Percentiles rank a stretch among this genome's conserved stretches.
Evolutionary conservation across 2,329 filamentous ascomycete genomes (phyloP).

Genomic region (Colletotrichum tofieldiae): DNA sequence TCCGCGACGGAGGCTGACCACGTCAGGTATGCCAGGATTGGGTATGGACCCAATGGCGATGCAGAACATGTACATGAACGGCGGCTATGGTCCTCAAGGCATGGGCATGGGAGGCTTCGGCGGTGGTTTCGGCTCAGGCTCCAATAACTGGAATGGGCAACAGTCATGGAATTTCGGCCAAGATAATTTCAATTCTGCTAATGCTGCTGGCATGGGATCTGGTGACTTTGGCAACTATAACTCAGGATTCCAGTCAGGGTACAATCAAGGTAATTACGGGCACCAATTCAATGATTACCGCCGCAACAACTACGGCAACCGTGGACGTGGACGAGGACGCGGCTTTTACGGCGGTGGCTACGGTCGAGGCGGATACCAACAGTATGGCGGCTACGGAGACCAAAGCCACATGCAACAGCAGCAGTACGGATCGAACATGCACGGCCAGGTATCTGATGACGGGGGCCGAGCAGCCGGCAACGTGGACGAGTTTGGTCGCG

Average conservation of each 20-base stretch:
- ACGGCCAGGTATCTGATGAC: slow-evolving; percentile 45
- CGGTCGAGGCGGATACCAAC: slow-evolving; percentile 69
- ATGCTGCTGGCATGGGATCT: slow-evolving; percentile 84
- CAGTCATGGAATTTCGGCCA: slow-evolving; percentile 88
- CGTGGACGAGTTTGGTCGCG: slow-evolving; percentile 60
- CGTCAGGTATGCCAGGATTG: slow-evolving; percentile 83
- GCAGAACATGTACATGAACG: slow-evolving; percentile 85
- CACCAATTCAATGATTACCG: slow-evolving; percentile 86
- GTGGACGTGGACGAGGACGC: slow-evolving; percentile 77
- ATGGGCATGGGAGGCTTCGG: slow-evolving; percentile 87
- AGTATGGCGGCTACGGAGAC: slow-evolving; percentile 58
- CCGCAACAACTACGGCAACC: slow-evolving; percentile 76
- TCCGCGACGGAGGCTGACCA: slow-evolving; percentile 48
- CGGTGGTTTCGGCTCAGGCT: slow-evolving; percentile 72
- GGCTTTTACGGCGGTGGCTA: slow-evolving; percentile 70
- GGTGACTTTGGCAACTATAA: slow-evolving; percentile 87
- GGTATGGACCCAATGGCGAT: slow-evolving; percentile 86
- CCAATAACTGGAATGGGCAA: slow-evolving; percentile 86
- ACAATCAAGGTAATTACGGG: slow-evolving; percentile 88
- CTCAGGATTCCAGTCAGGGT: slow-evolving; percentile 83
- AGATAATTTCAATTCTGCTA: slow-evolving; percentile 92
- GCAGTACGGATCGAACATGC: slow-evolving; percentile 39
- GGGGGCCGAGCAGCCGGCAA: slow-evolving; percentile 46
- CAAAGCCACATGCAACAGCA: slow-evolving; percentile 50
- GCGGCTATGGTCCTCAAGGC: slow-evolving; percentile 80